These are phyloP conservation scores for Phytophthora sp. DNA, from an alignment of 352 stramenopile species.

Conservation along the genomic window DNA sequence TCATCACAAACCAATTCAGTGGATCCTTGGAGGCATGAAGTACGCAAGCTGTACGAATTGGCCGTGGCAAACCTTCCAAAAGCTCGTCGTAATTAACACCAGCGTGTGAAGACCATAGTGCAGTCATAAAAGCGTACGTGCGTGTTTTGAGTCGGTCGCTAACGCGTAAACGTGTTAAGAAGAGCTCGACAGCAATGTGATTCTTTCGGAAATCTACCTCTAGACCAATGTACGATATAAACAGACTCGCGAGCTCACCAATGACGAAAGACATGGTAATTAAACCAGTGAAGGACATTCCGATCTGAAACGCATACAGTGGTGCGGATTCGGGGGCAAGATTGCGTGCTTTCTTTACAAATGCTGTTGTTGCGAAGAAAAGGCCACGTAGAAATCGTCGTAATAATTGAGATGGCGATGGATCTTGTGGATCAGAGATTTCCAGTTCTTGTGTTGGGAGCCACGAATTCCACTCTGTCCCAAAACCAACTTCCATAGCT, in stretches of 20 bases:
- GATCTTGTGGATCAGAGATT: conserved; percentile 29
- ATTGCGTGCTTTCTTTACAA: conserved; percentile 53
- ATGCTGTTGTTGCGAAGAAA: conserved; percentile 53
- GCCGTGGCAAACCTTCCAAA: conserved; percentile 46
- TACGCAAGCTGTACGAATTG: conserved; percentile 63
- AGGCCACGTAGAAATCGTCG: conserved; percentile 48
- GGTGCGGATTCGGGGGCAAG: conserved; percentile 21
- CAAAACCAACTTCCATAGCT: conserved; percentile 43
- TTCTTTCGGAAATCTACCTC: conserved; percentile 70
- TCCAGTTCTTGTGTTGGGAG: conserved; percentile 42
- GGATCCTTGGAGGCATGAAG: conserved; percentile 40
- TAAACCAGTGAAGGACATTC: conserved; percentile 48
- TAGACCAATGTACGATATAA: conserved; percentile 61
- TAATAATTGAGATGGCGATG: conserved; percentile 22
- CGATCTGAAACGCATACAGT: conserved; percentile 51
- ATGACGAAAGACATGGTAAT: conserved; percentile 67
- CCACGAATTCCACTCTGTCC: conserved; percentile 56
- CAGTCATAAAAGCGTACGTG: conserved; percentile 50
- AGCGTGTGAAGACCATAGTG: conserved; percentile 61
- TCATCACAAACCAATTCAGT: conserved; percentile 45
- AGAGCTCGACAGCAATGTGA: conserved; percentile 57
- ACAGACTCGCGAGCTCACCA: conserved; percentile 55
- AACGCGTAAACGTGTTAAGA: conserved; percentile 42
- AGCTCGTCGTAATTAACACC: conserved; percentile 62
- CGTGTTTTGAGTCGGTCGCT: conserved; percentile 37